phyloP scores from a whole-genome alignment of 1,139 yeast species.

The Blastobotrys apis region DNA sequence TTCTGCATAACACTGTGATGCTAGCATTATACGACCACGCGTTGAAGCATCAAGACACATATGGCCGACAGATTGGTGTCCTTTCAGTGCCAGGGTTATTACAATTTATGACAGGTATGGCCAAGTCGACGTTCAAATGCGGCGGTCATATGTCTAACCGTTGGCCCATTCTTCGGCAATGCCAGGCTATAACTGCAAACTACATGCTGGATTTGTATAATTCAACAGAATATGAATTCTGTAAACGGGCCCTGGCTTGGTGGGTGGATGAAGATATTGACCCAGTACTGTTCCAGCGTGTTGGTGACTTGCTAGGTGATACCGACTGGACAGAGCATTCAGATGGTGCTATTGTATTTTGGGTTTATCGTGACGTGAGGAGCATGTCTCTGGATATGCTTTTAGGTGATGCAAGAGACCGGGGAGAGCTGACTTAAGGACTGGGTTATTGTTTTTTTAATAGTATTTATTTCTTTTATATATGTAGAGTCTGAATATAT shows the following conservation, averaged over 20 bases:
- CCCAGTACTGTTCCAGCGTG: constrained; percentile 16
- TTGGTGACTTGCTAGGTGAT: constrained; percentile 18
- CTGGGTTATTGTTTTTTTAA: no score
- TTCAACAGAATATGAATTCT: constrained; percentile 20
- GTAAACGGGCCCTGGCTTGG: constrained; percentile 22
- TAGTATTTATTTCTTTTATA: no score
- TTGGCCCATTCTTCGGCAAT: constrained; percentile 23
- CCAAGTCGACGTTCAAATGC: constrained; percentile 23
- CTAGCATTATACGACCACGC: constrained; percentile 20
- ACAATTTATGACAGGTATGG: constrained; percentile 26
- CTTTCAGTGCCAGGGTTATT: constrained; percentile 24
- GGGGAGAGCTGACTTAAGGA: constrained; percentile 2
- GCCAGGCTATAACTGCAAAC: constrained; percentile 19
- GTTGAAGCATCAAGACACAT: constrained; percentile 15
- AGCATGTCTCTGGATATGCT: constrained; percentile 22
- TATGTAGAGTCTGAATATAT: no score
- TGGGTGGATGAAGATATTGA: constrained; percentile 19
- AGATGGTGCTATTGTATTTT: constrained; percentile 24
- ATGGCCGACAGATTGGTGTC: constrained; percentile 22
- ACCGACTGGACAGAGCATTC: constrained; percentile 22
- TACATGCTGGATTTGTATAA: constrained; percentile 19
- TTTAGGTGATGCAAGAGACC: constrained; percentile 12
- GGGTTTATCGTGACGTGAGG: constrained; percentile 24
- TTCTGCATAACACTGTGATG: constrained; percentile 22
- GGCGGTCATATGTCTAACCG: constrained; percentile 18